Evolutionary conservation across 192 early-diverging fungal species (phyloP).

Genomic region (Coemansia sp.): DNA sequence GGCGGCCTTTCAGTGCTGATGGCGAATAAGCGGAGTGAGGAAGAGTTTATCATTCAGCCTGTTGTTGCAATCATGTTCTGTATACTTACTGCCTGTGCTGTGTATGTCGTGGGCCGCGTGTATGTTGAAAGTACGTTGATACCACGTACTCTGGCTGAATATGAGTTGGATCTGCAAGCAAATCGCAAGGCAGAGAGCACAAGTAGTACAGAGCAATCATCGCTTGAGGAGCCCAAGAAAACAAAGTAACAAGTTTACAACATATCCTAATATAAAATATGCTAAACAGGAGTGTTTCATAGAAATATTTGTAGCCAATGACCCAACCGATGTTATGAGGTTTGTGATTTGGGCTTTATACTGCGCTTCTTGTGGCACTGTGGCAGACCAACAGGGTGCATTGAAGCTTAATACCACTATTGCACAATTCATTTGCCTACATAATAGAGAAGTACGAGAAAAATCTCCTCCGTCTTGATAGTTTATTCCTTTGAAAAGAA

Average conservation of each 20-base stretch:
- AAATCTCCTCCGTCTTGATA: no score
- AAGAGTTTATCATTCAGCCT: conserved; percentile 49
- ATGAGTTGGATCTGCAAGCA: not conserved
- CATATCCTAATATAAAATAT: no score
- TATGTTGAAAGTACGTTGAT: conserved; percentile 51
- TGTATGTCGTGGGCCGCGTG: conserved; percentile 51
- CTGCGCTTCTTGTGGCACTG: no score
- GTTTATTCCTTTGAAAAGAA: no score
- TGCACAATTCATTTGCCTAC: no score
- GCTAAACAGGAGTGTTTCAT: no score
- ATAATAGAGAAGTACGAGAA: no score
- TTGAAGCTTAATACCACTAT: no score
- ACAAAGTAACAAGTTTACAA: conserved; percentile 17
- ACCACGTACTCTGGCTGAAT: conserved; percentile 15
- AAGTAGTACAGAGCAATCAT: not conserved
- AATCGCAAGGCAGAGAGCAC: not conserved
- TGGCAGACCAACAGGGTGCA: no score
- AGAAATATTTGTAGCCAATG: no score
- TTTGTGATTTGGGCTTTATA: no score
- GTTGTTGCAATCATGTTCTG: conserved; percentile 51
- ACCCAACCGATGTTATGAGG: no score
- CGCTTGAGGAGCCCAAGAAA: conserved; percentile 23
- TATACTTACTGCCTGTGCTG: conserved; percentile 42
- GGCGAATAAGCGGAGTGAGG: conserved; percentile 43
- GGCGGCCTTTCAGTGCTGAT: conserved; percentile 28